Base-by-base conservation (phyloP, 1,284 basidiomycete species). In the Cryptococcus sp. region DNA sequence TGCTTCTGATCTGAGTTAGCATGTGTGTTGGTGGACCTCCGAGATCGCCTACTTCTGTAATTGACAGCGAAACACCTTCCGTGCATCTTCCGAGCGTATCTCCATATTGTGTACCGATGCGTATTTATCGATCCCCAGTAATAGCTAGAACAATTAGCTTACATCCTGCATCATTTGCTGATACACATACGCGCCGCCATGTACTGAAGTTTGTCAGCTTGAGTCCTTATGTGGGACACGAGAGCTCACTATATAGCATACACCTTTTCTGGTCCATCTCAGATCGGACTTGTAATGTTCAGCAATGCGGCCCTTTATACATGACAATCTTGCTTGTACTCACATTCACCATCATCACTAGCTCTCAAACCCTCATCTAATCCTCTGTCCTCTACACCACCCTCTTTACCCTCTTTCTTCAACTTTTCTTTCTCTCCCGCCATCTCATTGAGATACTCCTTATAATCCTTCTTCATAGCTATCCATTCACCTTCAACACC, bases 401-500 rank as follows among this genome's bases (percentile, higher is more conserved):
- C 60, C 42, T 59, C 59, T 14, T 59, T 52, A 13, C 57, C 56
- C 46, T 60, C 57, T 46, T 58, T 60, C 35, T 59, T 48, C 14
- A 57, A 66, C 54, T 48, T 52, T 37, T 7, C 55, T 32, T 72
- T 64, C 53, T 70, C 65, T 15, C 23, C 23, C 23, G 23, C 23
- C 23, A 23, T 67, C 23, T 23, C 23, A 23, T 23, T 23, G 23
- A 23, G 23, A 23, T 23, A 23, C 23, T 23, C 65, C 53, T 71
- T 73, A 71, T 77, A 81, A 51, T 82, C 79, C 46, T 76, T 74
- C 69, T 79, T 80, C 72, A 79, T 79, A 34, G 85, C 86, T 50
- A 97, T 87, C 94, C 94, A 97, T 74, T 98, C 90, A 2, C 83
- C 90, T 65, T 91, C 85, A 64, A 91, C 88, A 82, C 90, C 69